phyloP scores from a whole-genome alignment of 768 basidiomycete genomes.

The Ephemerocybe angulata region DNA sequence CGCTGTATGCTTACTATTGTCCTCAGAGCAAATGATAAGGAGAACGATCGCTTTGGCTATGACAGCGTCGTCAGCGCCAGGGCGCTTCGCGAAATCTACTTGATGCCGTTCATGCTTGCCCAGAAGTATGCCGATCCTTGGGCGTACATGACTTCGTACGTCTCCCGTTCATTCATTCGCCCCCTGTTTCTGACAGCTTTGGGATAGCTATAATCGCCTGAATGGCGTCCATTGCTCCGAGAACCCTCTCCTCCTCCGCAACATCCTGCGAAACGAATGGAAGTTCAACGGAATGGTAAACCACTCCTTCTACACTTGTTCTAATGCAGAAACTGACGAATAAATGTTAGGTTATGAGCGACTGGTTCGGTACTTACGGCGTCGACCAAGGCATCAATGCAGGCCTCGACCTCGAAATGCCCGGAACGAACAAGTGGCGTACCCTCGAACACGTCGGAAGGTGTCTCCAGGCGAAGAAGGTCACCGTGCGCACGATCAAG shows the following conservation, averaged over 20 bases:
- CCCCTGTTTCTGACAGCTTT: not conserved
- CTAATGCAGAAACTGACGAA: not conserved
- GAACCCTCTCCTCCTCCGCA: conserved; percentile 52
- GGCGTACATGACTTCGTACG: conserved; percentile 71
- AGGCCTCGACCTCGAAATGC: conserved; percentile 82
- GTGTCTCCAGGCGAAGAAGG: conserved; percentile 56
- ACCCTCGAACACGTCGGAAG: conserved; percentile 64
- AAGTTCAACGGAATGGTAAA: conserved; percentile 57
- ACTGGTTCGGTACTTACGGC: conserved; percentile 78
- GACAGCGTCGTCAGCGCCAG: conserved; percentile 64
- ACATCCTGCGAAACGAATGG: conserved; percentile 70
- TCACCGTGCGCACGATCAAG: conserved; percentile 62
- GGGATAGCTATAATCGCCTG: conserved; percentile 62
- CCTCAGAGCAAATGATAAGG: conserved; percentile 72
- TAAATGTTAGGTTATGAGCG: conserved; percentile 60
- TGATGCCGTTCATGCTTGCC: conserved; percentile 74
- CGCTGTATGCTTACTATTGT: not conserved
- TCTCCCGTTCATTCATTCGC: conserved; percentile 8
- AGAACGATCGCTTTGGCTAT: conserved; percentile 68
- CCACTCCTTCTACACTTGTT: not conserved
- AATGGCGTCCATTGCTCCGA: conserved; percentile 75
- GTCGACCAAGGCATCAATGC: conserved; percentile 64
- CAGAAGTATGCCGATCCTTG: conserved; percentile 62
- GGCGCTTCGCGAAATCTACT: conserved; percentile 70
- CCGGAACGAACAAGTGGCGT: conserved; percentile 73